These are phyloP conservation scores for Thelonectria blattea DNA, from an alignment of 2,329 filamentous ascomycete species.

Conservation along the genomic window DNA sequence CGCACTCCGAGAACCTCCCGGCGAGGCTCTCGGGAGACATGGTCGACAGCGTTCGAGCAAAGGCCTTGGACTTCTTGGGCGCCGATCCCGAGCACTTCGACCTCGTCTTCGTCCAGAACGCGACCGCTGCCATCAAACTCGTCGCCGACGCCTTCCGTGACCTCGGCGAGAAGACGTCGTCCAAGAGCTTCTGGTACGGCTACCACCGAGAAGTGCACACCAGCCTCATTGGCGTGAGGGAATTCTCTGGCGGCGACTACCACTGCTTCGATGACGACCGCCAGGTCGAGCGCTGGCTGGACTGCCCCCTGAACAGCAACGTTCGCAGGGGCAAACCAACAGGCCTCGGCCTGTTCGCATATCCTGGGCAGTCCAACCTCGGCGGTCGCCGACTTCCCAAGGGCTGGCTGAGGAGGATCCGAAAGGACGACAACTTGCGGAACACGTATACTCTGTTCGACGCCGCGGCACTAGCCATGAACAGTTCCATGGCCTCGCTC, in stretches of 20 bases:
- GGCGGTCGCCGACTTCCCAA: slow-evolving; percentile 67
- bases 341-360: slow-evolving; percentile 59
- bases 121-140: slow-evolving; percentile 67
- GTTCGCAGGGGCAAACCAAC: slow-evolving; percentile 24
- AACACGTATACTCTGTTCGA: slow-evolving; percentile 62
- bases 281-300: slow-evolving; percentile 54
- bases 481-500: slow-evolving; percentile 57
- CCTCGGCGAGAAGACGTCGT: slow-evolving; percentile 53
- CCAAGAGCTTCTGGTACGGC: slow-evolving; percentile 60
- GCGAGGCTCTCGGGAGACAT: slow-evolving; percentile 62
- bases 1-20: slow-evolving; percentile 68
- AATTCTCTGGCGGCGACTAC: slow-evolving; percentile 60
- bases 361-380: slow-evolving; percentile 74
- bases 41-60: slow-evolving; percentile 61
- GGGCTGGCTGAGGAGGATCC: slow-evolving; percentile 55
- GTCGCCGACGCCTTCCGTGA: slow-evolving; percentile 64
- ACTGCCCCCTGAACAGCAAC: slow-evolving; percentile 29
- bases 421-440: slow-evolving; percentile 34
- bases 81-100: slow-evolving; percentile 65
- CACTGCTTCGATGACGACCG: slow-evolving; percentile 67
- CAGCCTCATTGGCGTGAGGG: slow-evolving; percentile 71
- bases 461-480: slow-evolving; percentile 69
- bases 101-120: slow-evolving; percentile 66
- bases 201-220: slow-evolving; percentile 68
- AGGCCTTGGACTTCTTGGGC: slow-evolving; percentile 62